Base-by-base conservation (phyloP, 2,329 filamentous ascomycete species). In the Elsinoe perseae region DNA sequence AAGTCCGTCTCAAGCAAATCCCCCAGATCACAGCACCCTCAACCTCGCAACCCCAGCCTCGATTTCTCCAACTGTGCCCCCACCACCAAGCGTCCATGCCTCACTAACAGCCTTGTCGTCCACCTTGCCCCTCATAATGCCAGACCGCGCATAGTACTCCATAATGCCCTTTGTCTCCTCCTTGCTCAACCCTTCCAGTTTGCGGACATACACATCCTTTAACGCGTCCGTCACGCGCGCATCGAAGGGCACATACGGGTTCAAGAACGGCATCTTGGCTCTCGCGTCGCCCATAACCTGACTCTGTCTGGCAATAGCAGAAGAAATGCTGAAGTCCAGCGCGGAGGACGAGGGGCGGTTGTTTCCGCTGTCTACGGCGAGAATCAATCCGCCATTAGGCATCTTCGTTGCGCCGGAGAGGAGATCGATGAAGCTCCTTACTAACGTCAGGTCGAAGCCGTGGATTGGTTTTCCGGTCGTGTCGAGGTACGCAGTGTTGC, bases 91-190 rank as follows among this genome's bases (percentile, higher is more conserved):
- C 50, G 83, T 84, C 90, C 91, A 95, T 74, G 89, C 88, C 77
- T 95, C 87, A 20, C 80, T 77, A 32, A 96, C 85, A 60, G 80
- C 77, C 61, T 75, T 75, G 66, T 91, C 84, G 64, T 87, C 84
- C 50, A 96, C 78, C 44, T 75, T 77, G 59, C 80, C 76, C 61
- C 87, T 81, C 66, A 95, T 69, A 68, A 95, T 77, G 10, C 92
- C 93, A 69, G 89, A 95, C 32, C 82, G 83, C 4, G 89, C 90
- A 78, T 92, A 97, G 74, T 96, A 97, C 75, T 96, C 90, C 83
- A 97, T 85, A 63, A 95, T 76, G 0, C 83, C 79, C 58, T 85
- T 81, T 9, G 88, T 84, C 73, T 97, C 92, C 1, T 78, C 73
- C 71, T 85, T 87, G 64, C 76, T 85, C 62, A 96, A 65, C 7